Evolutionary conservation across 495 filamentous ascomycete genomes (phyloP), one percentile per base, ranked within the genome.

Genomic region (Podospora australis): DNA sequence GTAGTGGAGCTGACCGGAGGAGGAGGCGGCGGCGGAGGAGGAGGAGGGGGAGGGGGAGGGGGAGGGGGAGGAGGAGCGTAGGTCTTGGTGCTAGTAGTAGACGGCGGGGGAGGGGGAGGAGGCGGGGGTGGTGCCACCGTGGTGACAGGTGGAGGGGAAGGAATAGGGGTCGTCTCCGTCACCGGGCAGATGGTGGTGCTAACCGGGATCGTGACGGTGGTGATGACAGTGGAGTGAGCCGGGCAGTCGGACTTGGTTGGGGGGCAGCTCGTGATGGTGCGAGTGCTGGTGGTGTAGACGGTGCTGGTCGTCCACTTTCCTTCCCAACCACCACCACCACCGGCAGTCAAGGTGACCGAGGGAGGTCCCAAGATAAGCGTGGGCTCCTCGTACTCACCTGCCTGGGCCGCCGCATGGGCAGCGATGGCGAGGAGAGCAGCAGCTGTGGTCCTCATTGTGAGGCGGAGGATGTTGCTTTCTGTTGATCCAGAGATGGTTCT

Each of bases 131-230:
- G 46, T 13, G 38, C 30, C 45, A 36, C 29, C 43, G 51, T 39
- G 16, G 51, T 46, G 14, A 30, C 38, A 16, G 59, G 45, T 13
- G 49, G 44, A 45, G 46, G 28, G 36, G 50, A 32, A 2, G 54
- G 43, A 28, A 36, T 32, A 24, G 26, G 10, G 38, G 44, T 34
- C 9, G 46, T 25, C 28, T 50, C 52, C 7, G 56, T 56, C 39
- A 66, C 53, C 28, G 64, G 62, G 60, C 65, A 66, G 25, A 69
- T 40, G 50, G 63, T 65, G 35, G 68, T 69, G 56, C 59, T 64
- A 42, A 62, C 48, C 20, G 54, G 41, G 45, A 64, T 44, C 41
- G 52, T 62, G 17, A 69, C 56, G 40, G 60, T 70, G 5, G 68
- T 67, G 22, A 64, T 48, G 59, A 62, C 63, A 26, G 52, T 64